Base-by-base conservation (phyloP, 352 stramenopile species). In the Phytophthora citrophthora region DNA sequence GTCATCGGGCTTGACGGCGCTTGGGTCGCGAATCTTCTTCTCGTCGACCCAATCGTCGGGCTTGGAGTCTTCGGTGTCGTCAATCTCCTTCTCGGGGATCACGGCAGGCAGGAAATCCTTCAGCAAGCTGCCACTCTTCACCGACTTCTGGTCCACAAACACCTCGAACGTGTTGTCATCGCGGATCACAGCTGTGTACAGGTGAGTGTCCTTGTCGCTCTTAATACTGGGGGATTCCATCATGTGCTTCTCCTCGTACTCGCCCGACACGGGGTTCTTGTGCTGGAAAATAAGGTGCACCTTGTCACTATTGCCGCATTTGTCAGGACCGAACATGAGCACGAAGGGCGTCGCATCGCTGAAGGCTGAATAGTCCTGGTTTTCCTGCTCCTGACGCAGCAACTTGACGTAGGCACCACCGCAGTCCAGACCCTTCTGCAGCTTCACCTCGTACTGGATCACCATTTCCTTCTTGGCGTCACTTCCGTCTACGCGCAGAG, bases 291-390 rank as follows among this genome's bases (percentile, higher is more conserved):
- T 98, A 26, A 98, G 92, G 57, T 98, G 95, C 55, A 97, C 86
- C 68, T 98, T 98, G 72, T 98, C 94, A 65, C 76, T 98, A 11
- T 76, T 67, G 38, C 95, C 95, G 67, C 95, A 98, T 60, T 97
- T 97, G 72, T 98, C 95, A 1, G 95, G 95, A 0, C 95, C 95
- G 74, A 98, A 98, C 95, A 98, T 98, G 74, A 98, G 89, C 54
- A 91, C 85, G 61, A 98, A 98, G 26, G 93, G 94, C 45, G 91
- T 94, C 27, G 78, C 61, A 66, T 97, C 86, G 50, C 83, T 88
- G 49, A 98, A 91, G 40, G 75, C 61, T n/a, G 65, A 79, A 18
- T 85, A 81, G 58, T 91, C 74, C 41, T 74, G 59, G 3, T 64
- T 59, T 7, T 74, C 45, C 5, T 75, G 55, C n/a, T 86, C 72